Evolutionary conservation across 1,284 basidiomycete genomes (phyloP).

Genomic region (Trichosporon sp.): DNA sequence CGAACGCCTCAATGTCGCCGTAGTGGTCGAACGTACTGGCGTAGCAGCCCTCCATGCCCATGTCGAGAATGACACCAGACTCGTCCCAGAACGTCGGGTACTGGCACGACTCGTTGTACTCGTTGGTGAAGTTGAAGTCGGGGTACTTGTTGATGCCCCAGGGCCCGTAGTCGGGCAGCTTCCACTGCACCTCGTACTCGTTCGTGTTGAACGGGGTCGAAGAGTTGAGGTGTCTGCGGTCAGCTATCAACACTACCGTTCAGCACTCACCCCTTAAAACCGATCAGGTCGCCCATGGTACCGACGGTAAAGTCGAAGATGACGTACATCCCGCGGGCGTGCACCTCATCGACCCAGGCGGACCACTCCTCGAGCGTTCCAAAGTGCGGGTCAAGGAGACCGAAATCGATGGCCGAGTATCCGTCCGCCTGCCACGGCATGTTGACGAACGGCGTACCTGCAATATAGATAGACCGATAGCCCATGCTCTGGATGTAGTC

Average conservation of each 20-base stretch:
- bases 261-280: conserved; percentile 63
- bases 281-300: conserved; percentile 81
- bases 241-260: neutral
- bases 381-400: conserved; percentile 83
- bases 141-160: conserved; percentile 79
- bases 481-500: conserved; percentile 89
- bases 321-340: conserved; percentile 76
- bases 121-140: conserved; percentile 61
- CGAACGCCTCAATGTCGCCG: conserved; percentile 91
- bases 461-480: conserved; percentile 73
- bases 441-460: conserved; percentile 84
- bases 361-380: conserved; percentile 76
- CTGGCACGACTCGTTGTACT: conserved; percentile 65
- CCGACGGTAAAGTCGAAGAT: conserved; percentile 90
- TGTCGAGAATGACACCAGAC: conserved; percentile 60
- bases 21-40: conserved; percentile 84
- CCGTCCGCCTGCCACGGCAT: conserved; percentile 95
- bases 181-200: conserved; percentile 73
- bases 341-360: conserved; percentile 66
- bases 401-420: conserved; percentile 87
- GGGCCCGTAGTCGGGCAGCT: conserved; percentile 66
- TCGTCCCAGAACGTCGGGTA: conserved; percentile 75
- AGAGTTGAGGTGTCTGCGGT: conserved; percentile 52
- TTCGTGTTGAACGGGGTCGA: conserved; percentile 71
- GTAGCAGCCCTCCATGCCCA: conserved; percentile 64